phyloP scores from a whole-genome alignment of 108 stramenopile species.

The Cylindrotheca fusiformis region DNA sequence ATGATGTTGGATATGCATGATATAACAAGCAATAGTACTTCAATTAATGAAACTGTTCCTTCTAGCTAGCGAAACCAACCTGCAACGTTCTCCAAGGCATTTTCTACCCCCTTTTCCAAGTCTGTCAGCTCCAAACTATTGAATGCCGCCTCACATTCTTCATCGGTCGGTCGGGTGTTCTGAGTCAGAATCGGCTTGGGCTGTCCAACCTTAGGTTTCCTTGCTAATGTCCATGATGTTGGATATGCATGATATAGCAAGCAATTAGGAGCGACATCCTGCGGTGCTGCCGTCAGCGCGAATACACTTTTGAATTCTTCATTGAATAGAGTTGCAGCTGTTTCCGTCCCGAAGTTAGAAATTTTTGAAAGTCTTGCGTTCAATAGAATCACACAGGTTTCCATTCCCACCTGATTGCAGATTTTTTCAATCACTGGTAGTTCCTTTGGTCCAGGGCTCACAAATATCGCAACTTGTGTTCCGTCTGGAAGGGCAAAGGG shows the following conservation, averaged over 20 bases:
- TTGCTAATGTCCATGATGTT: constrained; percentile 65
- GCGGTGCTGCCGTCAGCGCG: constrained; percentile 68
- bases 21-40: constrained; percentile 48
- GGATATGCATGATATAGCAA: constrained; percentile 72
- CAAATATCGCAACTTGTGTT: constrained; percentile 81
- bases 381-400: constrained; percentile 74
- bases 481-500: constrained; percentile 61
- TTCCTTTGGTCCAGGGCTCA: constrained; percentile 80
- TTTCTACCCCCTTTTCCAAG: constrained; percentile 69
- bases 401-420: constrained; percentile 65
- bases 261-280: constrained; percentile 69
- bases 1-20: constrained; percentile 60
- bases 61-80: constrained; percentile 53
- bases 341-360: constrained; percentile 54
- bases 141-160: constrained; percentile 57
- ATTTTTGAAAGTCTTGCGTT: constrained; percentile 67
- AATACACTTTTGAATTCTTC: constrained; percentile 74
- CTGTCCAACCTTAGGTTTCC: constrained; percentile 74
- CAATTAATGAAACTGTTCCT: background rate
- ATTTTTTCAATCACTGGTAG: constrained; percentile 67
- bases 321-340: constrained; percentile 46
- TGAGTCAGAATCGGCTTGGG: constrained; percentile 65
- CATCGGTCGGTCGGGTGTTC: constrained; percentile 34
- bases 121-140: constrained; percentile 58
- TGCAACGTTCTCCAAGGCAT: constrained; percentile 63